Base-by-base conservation (phyloP, 441 rosid species). In the Metrosideros polymorpha region DNA sequence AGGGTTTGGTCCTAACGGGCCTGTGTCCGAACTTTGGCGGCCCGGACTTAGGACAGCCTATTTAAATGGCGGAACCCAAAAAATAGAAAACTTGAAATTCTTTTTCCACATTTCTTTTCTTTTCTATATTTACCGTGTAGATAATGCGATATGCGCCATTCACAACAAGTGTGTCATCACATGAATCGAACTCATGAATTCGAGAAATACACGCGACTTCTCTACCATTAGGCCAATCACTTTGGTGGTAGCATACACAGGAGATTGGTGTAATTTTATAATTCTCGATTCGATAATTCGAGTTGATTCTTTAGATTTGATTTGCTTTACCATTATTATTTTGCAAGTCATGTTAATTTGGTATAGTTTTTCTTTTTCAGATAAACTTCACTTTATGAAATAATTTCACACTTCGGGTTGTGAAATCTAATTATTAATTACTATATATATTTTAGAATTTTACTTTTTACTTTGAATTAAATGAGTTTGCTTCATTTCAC, bases 171-270 rank as follows among this genome's bases (percentile, higher is more conserved):
- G n/a, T n/a, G n/a, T n/a, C n/a, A 45, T 45, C 49, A 4, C 49
- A 12, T 12, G 49, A 9, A 45, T 45, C 49, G 10, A 45, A 13
- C 63, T n/a, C 63, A 0, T 12, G 18, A 12, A 12, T 4, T 56
- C 0, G 0, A 1, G 0, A 56, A 27, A 0, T 6, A 57, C 63
- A 1, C 5, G 32, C 30, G 6, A 57, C 63, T n/a, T 0, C 32
- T 12, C 18, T 56, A 1, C 61, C 61, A 27, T 0, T 0, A 0
- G 0, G 7, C 14, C 2, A 2, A 56, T 27, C 61, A 0, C 61
- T 56, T 56, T 5, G 61, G 0, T 10, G 8, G 15, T 5, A 12
- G 30, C 8, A 12, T 27, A 56, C 29, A 56, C 30, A 56, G 0
- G 15, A 56, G 30, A 56, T 56, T 56, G 0, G 2, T 27, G 17